Conservation (phyloP, 208 protist species). For the Phytomonas sp. region DNA sequence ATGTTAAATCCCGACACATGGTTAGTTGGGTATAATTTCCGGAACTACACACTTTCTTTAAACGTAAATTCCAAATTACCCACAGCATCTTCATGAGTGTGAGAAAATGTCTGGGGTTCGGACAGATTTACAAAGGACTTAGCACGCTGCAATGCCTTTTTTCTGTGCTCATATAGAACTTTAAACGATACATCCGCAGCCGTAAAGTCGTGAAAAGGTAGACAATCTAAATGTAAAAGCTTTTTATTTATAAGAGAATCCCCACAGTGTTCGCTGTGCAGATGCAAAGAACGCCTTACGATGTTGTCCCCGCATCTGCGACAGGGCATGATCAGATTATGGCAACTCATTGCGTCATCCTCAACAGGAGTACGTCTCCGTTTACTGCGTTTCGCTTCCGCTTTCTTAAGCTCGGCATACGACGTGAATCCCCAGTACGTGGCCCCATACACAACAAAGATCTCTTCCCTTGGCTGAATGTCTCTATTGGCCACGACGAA, state of each 20-base stretch:
- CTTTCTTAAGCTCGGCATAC: slow-evolving; percentile 46
- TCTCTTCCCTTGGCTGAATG: slow-evolving; percentile 63
- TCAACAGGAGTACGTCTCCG: background rate
- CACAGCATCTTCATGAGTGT: slow-evolving; percentile 72
- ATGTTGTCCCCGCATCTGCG: slow-evolving; percentile 45
- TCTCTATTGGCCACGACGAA: slow-evolving; percentile 76
- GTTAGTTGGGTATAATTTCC: background rate
- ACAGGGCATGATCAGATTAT: slow-evolving; percentile 26
- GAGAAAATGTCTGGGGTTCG: slow-evolving; percentile 73
- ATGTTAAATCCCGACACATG: slow-evolving; percentile 2
- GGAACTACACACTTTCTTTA: slow-evolving; percentile 14
- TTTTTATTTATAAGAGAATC: slow-evolving; percentile 39
- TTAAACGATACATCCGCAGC: slow-evolving; percentile 27
- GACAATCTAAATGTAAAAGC: slow-evolving; percentile 45
- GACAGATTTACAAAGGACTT: slow-evolving; percentile 61
- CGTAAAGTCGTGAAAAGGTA: slow-evolving; percentile 67
- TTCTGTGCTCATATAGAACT: slow-evolving; percentile 25
- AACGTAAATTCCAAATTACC: slow-evolving; percentile 62
- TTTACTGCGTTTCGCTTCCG: slow-evolving; percentile 9
- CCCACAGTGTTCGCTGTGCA: slow-evolving; percentile 62
- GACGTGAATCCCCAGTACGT: slow-evolving; percentile 81
- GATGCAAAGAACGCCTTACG: slow-evolving; percentile 23
- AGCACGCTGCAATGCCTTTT: slow-evolving; percentile 23
- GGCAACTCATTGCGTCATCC: background rate
- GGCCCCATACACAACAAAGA: slow-evolving; percentile 77